phyloP scores from a whole-genome alignment of 495 filamentous ascomycete species.

The Penicillium argentinense region DNA sequence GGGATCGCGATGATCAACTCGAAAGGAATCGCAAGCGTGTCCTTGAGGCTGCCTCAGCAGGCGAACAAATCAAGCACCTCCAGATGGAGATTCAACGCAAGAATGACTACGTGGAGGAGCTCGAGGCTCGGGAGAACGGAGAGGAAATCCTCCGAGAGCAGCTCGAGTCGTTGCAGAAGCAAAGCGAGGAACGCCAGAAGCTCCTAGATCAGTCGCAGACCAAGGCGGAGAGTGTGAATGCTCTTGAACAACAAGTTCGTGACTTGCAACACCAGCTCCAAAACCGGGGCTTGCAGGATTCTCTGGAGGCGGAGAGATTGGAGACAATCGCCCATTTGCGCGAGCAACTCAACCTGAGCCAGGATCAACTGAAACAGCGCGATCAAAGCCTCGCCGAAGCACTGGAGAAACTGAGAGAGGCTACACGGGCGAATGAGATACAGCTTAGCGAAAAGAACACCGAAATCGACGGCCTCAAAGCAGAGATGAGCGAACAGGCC shows the following conservation, averaged over 20 bases:
- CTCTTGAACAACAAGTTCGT: constrained; percentile 34
- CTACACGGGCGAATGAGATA: constrained; percentile 33
- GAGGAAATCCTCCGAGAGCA: constrained; percentile 31
- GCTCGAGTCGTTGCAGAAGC: constrained; percentile 32
- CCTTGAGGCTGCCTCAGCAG: constrained; percentile 39
- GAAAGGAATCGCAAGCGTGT: constrained; percentile 33
- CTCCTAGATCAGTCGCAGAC: constrained; percentile 24
- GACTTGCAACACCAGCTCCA: constrained; percentile 39
- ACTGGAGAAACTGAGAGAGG: constrained; percentile 35
- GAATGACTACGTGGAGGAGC: constrained; percentile 30
- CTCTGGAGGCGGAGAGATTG: constrained; percentile 31
- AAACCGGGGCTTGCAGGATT: constrained; percentile 18
- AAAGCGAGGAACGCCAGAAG: constrained; percentile 31
- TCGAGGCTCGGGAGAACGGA: constrained; percentile 24
- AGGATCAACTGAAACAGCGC: constrained; percentile 40
- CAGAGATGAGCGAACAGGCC: constrained; percentile 34
- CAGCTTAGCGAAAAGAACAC: constrained; percentile 41
- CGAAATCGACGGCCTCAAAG: constrained; percentile 44
- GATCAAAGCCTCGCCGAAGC: constrained; percentile 42
- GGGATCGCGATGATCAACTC: constrained; percentile 40
- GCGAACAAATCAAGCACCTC: constrained; percentile 41
- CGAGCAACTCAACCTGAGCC: constrained; percentile 38
- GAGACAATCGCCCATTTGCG: constrained; percentile 40
- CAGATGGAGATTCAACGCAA: constrained; percentile 40
- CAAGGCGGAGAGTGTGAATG: constrained; percentile 21